phyloP scores from a whole-genome alignment of 805 yeast species.

The Candida takata region DNA sequence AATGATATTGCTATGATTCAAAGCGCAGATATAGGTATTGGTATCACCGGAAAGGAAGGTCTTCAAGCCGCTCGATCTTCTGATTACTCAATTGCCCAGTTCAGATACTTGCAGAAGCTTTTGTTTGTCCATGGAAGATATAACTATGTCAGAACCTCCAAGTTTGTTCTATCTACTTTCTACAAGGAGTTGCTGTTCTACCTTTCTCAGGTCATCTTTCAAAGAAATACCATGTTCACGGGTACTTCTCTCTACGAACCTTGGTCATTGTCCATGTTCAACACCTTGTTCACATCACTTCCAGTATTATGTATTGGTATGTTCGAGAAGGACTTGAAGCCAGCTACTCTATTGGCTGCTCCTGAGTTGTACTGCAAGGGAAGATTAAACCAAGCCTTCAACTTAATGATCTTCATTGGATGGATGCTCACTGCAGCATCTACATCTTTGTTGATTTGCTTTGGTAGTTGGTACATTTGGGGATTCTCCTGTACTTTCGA shows the following conservation, averaged over 20 bases:
- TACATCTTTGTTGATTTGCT: conserved; percentile 66
- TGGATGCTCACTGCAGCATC: conserved; percentile 78
- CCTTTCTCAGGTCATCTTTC: conserved; percentile 81
- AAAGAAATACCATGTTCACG: conserved; percentile 78
- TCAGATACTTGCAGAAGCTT: conserved; percentile 73
- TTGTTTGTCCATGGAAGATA: conserved; percentile 93
- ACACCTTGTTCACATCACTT: conserved; percentile 88
- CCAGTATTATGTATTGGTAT: conserved; percentile 93
- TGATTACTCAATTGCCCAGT: conserved; percentile 93
- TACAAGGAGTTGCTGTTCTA: conserved; percentile 91
- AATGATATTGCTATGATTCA: conserved; percentile 99
- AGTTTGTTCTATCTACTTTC: conserved; percentile 88
- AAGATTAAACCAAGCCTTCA: conserved; percentile 66
- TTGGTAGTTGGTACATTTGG: conserved; percentile 60
- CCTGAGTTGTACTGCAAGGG: conserved; percentile 87
- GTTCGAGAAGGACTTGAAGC: conserved; percentile 85
- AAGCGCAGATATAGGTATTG: conserved; percentile 96
- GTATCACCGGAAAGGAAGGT: conserved; percentile 96
- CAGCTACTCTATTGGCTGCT: conserved; percentile 81
- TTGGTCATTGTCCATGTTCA: conserved; percentile 96
- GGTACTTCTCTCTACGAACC: conserved; percentile 92
- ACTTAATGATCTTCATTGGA: conserved; percentile 54
- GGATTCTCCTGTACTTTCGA: conserved; percentile 64
- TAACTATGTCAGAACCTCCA: conserved; percentile 86
- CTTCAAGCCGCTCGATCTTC: conserved; percentile 93